Evolutionary conservation across 2,329 filamentous ascomycete species (phyloP).

Genomic region (Pseudonectria foliicola): DNA sequence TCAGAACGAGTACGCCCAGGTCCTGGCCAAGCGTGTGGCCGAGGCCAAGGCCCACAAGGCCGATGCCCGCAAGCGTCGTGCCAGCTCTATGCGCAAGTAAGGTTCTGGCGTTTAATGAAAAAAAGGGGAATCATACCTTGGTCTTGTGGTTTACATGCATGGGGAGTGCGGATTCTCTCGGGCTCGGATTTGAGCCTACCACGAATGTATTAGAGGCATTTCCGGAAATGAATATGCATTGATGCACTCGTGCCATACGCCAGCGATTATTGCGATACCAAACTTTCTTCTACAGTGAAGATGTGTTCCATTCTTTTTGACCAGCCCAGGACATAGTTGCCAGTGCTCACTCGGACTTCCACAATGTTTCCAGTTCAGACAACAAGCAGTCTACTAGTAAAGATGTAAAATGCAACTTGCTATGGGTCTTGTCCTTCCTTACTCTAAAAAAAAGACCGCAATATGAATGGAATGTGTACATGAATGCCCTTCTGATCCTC

Average conservation of each 20-base stretch:
- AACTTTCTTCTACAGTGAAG: no score
- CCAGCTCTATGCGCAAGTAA: conserved; percentile 91
- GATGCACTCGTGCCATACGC: conserved; percentile 21
- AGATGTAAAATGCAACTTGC: no score
- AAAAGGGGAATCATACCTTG: conserved; percentile 29
- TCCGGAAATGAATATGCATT: conserved; percentile 28
- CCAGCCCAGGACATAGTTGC: no score
- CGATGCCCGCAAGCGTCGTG: conserved; percentile 93
- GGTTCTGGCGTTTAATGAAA: conserved; percentile 31
- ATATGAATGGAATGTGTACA: conserved; percentile 6
- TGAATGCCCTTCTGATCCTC: conserved; percentile 7
- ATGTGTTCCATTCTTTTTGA: no score
- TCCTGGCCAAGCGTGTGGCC: conserved; percentile 93
- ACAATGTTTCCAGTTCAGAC: no score
- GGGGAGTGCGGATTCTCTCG: conserved; percentile 32
- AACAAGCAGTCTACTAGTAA: no score
- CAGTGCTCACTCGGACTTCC: no score
- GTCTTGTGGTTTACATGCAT: conserved; percentile 36
- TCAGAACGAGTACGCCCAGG: conserved; percentile 92
- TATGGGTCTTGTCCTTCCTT: no score
- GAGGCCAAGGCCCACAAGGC: conserved; percentile 93
- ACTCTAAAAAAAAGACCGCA: no score
- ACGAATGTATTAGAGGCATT: conserved; percentile 34
- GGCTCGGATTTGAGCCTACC: conserved; percentile 23
- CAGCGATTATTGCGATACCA: conserved; percentile 1